Base-by-base conservation (phyloP, 441 rosid species). In the Syzygium syzygioides region DNA sequence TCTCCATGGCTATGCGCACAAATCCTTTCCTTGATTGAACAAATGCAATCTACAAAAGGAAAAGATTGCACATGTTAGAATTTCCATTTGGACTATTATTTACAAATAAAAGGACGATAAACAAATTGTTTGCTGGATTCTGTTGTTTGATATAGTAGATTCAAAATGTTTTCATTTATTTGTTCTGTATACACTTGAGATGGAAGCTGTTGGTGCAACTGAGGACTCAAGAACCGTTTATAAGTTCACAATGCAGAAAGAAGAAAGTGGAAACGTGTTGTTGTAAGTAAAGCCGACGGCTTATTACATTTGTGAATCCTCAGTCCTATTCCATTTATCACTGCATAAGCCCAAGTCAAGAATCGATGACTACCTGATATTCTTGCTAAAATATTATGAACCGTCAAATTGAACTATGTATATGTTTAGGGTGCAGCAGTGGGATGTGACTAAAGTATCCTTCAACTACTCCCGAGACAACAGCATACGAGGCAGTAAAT, bases 21-120 rank as follows among this genome's bases (percentile, higher is more conserved):
- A 98, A 98, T 68, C 99, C 99, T 93, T 91, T 96, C 93, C 98
- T 93, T 14, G 94, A 48, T 62, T 92, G 93, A 64, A 97, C 95
- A 90, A 94, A 98, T 52, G 93, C 92, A 53, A 89, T 90, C 99
- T 96, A 92, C 91, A 90, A 17, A 30, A 85, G 48, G 25, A 48
- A 79, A 66, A 66, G 25, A 66, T 66, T 66, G 20, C 41, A 18
- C 79, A 32, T 32, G 79, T 68, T 34, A 19, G 28, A 68, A 34
- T 68, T 34, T 68, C 41, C 48, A 68, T 64, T 64, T 64, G 76
- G 76, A 64, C 41, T 7, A n/a, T 26, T 11, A 26, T 59, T 55
- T 55, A 55, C 17, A 19, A 59, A 25, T 59, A 9, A 26, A 59
- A 59, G 64, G 64, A 12, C 30, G n/a, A 60, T 60, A 64, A 18